Evolutionary conservation across 805 yeast genomes (phyloP), one percentile per base, ranked within the genome.

Genomic region (Sungouiozyma intestinalis): DNA sequence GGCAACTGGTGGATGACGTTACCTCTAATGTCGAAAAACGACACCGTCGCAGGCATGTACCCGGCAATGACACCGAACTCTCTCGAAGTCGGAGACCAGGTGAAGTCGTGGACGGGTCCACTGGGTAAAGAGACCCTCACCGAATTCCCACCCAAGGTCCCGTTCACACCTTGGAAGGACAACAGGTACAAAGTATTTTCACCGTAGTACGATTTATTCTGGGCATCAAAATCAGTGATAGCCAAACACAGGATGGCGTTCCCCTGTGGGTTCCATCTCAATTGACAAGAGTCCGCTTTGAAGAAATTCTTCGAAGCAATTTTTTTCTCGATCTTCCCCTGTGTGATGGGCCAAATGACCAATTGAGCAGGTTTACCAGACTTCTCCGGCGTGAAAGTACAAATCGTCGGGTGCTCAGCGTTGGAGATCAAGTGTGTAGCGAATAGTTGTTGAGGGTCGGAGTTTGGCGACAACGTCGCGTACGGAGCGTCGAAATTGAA

Each of bases 51-150:
- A 2, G 99, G 99, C 97, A 92, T 92, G 67, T 77, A 88, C 27
- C 98, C 99, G 59, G 88, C 88, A 43, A 85, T 86, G 36, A 92
- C 98, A 46, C 96, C 97, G 69, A 92, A 94, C 67, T 92, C 97
- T 52, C 95, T 76, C 16, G 95, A 85, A 40, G 87, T 78, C 45
- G 97, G 96, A 19, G 95, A 83, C 99, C 99, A 92, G 17, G 92
- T 80, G 47, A 90, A 85, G 63, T 92, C 98, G 66, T 92, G 97
- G 52, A 92, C 87, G 36, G 99, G 97, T 27, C 97, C 97, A 54
- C 85, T 81, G 48, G 85, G 86, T 54, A 92, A 76, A 44, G 79
- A 74, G 54, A 92, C 88, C 57, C 95, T 74, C 42, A 87, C 83
- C 57, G 90, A 95, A 55, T 85, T 88, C 33, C 88, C 77, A 13